These are phyloP conservation scores for Quercus engelmannii DNA, from an alignment of 306 rosid species.

Conservation along the genomic window DNA sequence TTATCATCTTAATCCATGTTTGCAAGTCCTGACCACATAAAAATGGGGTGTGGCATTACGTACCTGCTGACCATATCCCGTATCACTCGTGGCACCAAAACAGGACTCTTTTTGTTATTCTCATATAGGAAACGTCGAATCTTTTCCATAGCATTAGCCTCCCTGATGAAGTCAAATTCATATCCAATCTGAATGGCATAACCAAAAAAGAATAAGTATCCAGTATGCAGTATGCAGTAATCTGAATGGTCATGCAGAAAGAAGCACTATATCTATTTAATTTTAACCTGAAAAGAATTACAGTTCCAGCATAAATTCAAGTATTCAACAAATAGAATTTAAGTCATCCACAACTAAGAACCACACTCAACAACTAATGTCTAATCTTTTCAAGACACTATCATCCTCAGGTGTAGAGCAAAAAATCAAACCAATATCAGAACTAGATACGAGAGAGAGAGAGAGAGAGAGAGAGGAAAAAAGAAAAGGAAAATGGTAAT, in stretches of 20 bases:
- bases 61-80: slow-evolving; percentile 75
- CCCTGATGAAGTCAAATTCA: slow-evolving; percentile 92
- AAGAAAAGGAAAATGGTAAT: not conserved
- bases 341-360: slow-evolving; percentile 11
- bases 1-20: slow-evolving; percentile 9
- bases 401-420: not conserved
- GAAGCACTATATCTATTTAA: slow-evolving; percentile 11
- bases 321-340: not conserved
- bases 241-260: slow-evolving; percentile 12
- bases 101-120: slow-evolving; percentile 71
- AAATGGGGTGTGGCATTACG: slow-evolving; percentile 12
- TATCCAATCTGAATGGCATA: slow-evolving; percentile 70
- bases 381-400: not conserved
- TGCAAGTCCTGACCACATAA: slow-evolving; percentile 23
- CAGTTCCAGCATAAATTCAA: not conserved
- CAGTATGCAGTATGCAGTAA: not conserved
- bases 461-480: not conserved
- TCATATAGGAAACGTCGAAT: slow-evolving; percentile 62
- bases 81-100: slow-evolving; percentile 74
- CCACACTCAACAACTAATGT: not conserved
- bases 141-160: slow-evolving; percentile 75
- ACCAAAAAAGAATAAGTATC: slow-evolving; percentile 23
- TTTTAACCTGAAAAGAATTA: not conserved
- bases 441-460: not conserved
- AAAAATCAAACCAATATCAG: not conserved